Conservation (phyloP, 1,284 basidiomycete species). For the Peniophora sp. region DNA sequence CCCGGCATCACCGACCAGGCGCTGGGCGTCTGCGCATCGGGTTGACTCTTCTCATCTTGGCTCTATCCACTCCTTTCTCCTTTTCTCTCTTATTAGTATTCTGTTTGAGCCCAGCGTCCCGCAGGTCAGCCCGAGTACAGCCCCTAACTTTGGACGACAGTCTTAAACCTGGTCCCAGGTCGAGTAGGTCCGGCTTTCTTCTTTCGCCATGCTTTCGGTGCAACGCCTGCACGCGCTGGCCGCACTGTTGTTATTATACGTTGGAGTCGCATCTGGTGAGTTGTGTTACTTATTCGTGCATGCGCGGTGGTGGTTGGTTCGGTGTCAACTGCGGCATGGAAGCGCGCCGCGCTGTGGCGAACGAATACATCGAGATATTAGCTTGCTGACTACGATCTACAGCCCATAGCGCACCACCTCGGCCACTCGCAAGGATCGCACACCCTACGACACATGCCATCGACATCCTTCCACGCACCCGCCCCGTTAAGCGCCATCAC, state of each 20-base stretch:
- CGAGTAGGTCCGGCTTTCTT: background rate
- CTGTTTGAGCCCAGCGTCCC: background rate
- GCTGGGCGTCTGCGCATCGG: background rate
- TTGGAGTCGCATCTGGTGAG: conserved; percentile 9
- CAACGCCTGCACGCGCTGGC: conserved; percentile 14
- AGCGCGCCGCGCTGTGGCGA: background rate
- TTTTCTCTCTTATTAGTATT: background rate
- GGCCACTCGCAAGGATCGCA: conserved; percentile 48
- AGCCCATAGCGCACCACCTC: conserved; percentile 46
- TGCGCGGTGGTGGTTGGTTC: background rate
- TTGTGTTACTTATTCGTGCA: no score
- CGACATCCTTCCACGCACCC: conserved; percentile 56
- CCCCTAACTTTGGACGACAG: background rate
- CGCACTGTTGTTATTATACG: conserved; percentile 12
- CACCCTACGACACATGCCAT: conserved; percentile 52
- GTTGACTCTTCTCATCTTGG: background rate
- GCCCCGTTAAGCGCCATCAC: conserved; percentile 16
- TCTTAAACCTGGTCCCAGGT: background rate
- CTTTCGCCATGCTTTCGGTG: background rate
- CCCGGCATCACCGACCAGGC: background rate
- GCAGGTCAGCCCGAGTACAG: background rate
- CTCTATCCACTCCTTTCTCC: background rate
- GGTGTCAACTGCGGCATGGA: background rate
- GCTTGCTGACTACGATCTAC: background rate
- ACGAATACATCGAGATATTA: background rate